A percentile compares a stretch with the other conserved stretches of the same genome.
These are phyloP conservation scores for Sphaerulina vaccinii DNA, from an alignment of 2,329 filamentous ascomycete genomes.

Conservation along the genomic window DNA sequence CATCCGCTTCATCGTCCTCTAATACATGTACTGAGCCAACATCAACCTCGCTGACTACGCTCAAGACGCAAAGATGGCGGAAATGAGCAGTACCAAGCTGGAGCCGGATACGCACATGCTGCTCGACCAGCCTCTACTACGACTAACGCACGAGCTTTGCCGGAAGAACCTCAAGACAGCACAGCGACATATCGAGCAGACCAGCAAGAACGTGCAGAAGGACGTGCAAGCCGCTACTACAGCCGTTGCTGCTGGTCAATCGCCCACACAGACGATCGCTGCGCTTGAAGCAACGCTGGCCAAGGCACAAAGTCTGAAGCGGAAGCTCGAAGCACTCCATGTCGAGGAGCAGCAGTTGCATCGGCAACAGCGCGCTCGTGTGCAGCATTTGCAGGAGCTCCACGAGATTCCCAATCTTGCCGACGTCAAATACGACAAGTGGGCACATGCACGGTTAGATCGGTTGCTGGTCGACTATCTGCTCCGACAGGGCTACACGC, in stretches of 20 bases:
- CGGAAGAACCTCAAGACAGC: conserved; percentile 91
- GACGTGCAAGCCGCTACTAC: conserved; percentile 57
- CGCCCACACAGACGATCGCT: conserved; percentile 69
- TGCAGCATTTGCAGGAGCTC: conserved; percentile 77
- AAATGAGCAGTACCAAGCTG: conserved; percentile 61
- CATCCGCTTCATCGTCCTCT: neutral
- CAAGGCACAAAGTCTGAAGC: conserved; percentile 81
- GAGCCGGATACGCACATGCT: conserved; percentile 74
- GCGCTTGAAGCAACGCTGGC: conserved; percentile 81
- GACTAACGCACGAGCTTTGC: conserved; percentile 86
- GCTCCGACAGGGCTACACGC: conserved; percentile 75
- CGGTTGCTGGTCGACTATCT: conserved; percentile 90
- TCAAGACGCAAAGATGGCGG: conserved; percentile 40
- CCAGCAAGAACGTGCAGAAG: conserved; percentile 62
- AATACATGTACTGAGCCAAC: neutral
- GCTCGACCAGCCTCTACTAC: conserved; percentile 88
- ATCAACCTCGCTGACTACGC: neutral
- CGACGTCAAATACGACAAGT: conserved; percentile 90
- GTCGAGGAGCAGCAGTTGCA: conserved; percentile 79
- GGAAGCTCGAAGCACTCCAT: conserved; percentile 75
- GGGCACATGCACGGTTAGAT: conserved; percentile 79
- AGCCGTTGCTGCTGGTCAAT: conserved; percentile 44
- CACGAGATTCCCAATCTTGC: conserved; percentile 77
- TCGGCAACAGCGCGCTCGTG: conserved; percentile 70
- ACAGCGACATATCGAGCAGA: conserved; percentile 72